Evolutionary conservation across 2,329 filamentous ascomycete genomes (phyloP).

Genomic region (Hypocrella siamensis): DNA sequence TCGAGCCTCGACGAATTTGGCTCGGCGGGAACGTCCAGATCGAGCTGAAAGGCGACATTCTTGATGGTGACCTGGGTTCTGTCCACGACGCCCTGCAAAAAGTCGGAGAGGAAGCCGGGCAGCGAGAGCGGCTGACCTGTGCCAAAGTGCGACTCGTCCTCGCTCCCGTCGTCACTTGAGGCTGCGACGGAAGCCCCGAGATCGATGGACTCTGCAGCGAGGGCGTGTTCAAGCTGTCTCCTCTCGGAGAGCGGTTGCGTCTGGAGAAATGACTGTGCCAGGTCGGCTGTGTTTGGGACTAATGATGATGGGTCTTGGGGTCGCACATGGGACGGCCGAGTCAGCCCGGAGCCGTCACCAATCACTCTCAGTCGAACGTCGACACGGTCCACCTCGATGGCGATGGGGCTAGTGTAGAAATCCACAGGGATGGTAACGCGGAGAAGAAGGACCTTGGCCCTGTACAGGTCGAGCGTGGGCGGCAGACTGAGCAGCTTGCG

Average conservation of each 20-base stretch:
- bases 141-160: conserved; percentile 46
- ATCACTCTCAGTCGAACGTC: conserved; percentile 49
- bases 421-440: conserved; percentile 77
- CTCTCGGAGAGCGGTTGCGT: conserved; percentile 52
- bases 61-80: conserved; percentile 51
- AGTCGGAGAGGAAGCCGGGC: conserved; percentile 54
- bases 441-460: conserved; percentile 60
- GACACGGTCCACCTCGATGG: conserved; percentile 68
- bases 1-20: conserved; percentile 29
- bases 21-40: conserved; percentile 41
- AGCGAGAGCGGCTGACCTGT: conserved; percentile 56
- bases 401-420: conserved; percentile 71
- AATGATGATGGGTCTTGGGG: conserved; percentile 14
- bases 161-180: conserved; percentile 44
- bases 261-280: conserved; percentile 66
- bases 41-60: conserved; percentile 49
- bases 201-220: conserved; percentile 46
- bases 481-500: conserved; percentile 61
- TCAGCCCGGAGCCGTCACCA: conserved; percentile 19
- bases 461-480: conserved; percentile 50
- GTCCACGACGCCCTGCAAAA: conserved; percentile 60
- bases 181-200: conserved; percentile 44
- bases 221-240: conserved; percentile 50
- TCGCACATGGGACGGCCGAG: conserved; percentile 19
- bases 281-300: conserved; percentile 54